Conservation (phyloP, 2,329 filamentous ascomycete species). For the Bipolaris gigantea region DNA sequence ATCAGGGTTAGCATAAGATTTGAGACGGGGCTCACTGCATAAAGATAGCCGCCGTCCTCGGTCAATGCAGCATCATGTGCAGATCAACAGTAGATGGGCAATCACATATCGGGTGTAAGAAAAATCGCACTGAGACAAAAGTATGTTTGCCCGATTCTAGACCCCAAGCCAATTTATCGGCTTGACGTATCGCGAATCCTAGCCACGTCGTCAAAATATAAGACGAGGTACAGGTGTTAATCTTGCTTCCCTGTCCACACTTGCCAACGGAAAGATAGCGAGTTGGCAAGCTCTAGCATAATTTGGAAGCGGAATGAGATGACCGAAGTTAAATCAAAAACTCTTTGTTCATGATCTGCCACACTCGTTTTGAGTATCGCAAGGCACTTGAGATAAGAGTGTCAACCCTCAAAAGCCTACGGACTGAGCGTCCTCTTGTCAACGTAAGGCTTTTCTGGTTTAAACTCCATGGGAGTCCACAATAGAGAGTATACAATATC, state of each 20-base stretch:
- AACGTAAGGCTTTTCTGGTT: neutral
- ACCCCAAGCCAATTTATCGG: constrained; percentile 29
- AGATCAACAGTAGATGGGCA: neutral
- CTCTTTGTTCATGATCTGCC: neutral
- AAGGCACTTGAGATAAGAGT: constrained; percentile 5
- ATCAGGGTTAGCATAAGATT: neutral
- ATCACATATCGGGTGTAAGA: neutral
- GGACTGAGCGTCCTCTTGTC: constrained; percentile 6
- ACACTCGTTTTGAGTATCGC: constrained; percentile 5
- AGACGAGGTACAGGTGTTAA: constrained; percentile 26
- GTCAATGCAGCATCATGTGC: neutral
- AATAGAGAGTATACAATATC: neutral
- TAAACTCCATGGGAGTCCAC: neutral
- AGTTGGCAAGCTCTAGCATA: constrained; percentile 48
- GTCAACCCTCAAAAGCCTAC: constrained; percentile 16
- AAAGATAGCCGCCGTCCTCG: neutral
- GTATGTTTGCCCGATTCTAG: constrained; percentile 13
- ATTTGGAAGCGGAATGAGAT: constrained; percentile 39
- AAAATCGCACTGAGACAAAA: neutral
- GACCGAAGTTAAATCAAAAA: neutral
- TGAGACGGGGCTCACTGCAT: neutral
- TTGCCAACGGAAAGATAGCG: constrained; percentile 42
- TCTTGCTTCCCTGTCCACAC: constrained; percentile 51
- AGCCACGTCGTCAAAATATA: constrained; percentile 38
- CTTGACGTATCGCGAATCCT: constrained; percentile 25